Evolutionary conservation across 305 asterid genomes (phyloP).

Genomic region (Solanum hybrid): DNA sequence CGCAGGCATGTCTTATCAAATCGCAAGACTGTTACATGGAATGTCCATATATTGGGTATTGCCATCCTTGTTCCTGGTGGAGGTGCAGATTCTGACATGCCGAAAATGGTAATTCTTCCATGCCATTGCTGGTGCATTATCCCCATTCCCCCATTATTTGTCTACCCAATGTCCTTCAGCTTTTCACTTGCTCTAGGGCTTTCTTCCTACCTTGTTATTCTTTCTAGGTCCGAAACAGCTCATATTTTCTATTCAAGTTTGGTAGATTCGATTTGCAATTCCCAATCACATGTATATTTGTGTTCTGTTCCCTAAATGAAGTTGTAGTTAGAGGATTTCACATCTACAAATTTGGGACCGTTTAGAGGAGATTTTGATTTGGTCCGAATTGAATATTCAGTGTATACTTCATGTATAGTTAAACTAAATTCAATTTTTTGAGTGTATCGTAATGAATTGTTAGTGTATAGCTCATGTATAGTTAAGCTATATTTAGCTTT

Average conservation of each 20-base stretch:
- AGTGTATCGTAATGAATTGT: neutral
- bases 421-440: neutral
- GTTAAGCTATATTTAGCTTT: neutral
- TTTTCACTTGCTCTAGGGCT: neutral
- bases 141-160: neutral
- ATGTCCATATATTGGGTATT: slow-evolving; percentile 36
- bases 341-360: neutral
- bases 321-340: neutral
- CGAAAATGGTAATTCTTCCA: slow-evolving; percentile 38
- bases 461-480: neutral
- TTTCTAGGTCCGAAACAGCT: neutral
- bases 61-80: slow-evolving; percentile 47
- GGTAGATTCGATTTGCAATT: neutral
- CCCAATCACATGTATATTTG: neutral
- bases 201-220: neutral
- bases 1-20: slow-evolving; percentile 67
- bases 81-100: slow-evolving; percentile 27
- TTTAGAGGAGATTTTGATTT: neutral
- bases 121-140: slow-evolving; percentile 1
- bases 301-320: neutral
- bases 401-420: neutral
- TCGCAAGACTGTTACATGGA: slow-evolving; percentile 65
- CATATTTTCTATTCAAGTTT: neutral
- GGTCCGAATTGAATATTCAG: neutral
- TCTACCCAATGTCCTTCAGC: neutral